Base-by-base conservation (phyloP, 768 basidiomycete species). In the Tulasnella sp. region DNA sequence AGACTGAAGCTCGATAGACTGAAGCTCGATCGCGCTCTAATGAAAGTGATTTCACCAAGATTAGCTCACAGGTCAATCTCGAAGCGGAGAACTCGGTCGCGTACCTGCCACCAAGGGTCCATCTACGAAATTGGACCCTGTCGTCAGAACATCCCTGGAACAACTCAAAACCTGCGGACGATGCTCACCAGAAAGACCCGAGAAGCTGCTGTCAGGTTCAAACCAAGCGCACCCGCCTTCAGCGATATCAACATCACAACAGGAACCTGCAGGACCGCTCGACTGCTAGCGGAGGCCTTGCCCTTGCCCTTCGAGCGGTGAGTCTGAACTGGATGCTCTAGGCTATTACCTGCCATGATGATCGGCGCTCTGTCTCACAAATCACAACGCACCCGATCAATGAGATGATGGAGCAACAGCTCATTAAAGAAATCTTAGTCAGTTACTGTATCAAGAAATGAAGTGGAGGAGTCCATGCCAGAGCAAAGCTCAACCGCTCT, bases 201-300 rank as follows among this genome's bases (percentile, higher is more conserved):
- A 79, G 94, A 94, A 1, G 94, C 94, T 25, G 91, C 93, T 79
- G 94, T 96, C 78, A 96, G 83, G 82, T 96, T 96, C 74, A 96
- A 83, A 9, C 94, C 94, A 39, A 96, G 86, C 5, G 94, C 93
- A 25, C 94, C 94, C 81, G 84, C 90, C 83, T 94, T 96, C 79
- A 96, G 85, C 7, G 94, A 95, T 74, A 96, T 91, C 73, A 96
- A 85, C 91, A 96, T 90, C 40, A 96, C 90, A 77, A 86, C 87
- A 4, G 94, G 92, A n/a, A 78, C 67, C n/a, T 22, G 29, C 68
- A 75, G 72, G 52, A 17, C 68, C 15, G 25, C 5, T 34, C 34
- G 7, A 9, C 31, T 69, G 8, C 7, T 73, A 31, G 78, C 9
- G 2, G 58, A 17, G n/a, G n/a, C n/a, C n/a, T n/a, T 12, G 58